Percentiles rank a stretch among this genome's conserved stretches.
phyloP scores from a whole-genome alignment of 1,139 yeast genomes.

The Hemisphaericaspora subhashii region DNA sequence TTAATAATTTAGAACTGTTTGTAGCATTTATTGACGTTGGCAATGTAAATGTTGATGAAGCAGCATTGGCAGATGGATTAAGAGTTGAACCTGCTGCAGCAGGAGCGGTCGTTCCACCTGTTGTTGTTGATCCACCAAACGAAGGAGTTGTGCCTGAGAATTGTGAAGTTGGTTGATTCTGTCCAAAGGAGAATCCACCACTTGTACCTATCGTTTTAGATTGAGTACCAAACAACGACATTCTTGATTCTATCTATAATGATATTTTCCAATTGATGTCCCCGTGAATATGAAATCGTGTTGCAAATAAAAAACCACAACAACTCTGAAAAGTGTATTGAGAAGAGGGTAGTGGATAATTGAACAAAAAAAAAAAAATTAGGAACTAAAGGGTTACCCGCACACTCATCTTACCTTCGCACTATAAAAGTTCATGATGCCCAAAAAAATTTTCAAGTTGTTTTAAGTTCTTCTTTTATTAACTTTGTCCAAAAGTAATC shows the following conservation, averaged over 20 bases:
- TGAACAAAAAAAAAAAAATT: conserved; percentile 3
- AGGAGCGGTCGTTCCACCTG: conserved; percentile 10
- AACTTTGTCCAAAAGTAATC: conserved; percentile 56
- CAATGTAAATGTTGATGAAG: conserved; percentile 9
- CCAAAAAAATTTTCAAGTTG: conserved; percentile 7
- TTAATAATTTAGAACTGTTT: conserved; percentile 29
- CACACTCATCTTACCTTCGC: neutral
- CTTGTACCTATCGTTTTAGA: conserved; percentile 9
- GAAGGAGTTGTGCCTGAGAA: neutral
- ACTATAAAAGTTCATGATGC: neutral
- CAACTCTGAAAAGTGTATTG: neutral
- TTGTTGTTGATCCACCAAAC: conserved; percentile 3
- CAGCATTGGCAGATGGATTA: conserved; percentile 1
- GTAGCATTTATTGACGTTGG: conserved; percentile 11
- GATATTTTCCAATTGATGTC: neutral
- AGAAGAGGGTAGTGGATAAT: conserved; percentile 3
- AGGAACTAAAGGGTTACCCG: conserved; percentile 5
- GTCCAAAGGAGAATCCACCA: conserved; percentile 16
- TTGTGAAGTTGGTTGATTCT: conserved; percentile 7
- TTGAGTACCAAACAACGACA: conserved; percentile 20
- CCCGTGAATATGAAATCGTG: too few species aligned
- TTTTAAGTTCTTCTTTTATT: conserved; percentile 19
- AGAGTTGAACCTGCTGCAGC: conserved; percentile 4
- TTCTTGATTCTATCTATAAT: neutral
- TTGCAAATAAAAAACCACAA: neutral